Base-by-base conservation (phyloP, 2,329 filamentous ascomycete species). In the Fulvia fulva region DNA sequence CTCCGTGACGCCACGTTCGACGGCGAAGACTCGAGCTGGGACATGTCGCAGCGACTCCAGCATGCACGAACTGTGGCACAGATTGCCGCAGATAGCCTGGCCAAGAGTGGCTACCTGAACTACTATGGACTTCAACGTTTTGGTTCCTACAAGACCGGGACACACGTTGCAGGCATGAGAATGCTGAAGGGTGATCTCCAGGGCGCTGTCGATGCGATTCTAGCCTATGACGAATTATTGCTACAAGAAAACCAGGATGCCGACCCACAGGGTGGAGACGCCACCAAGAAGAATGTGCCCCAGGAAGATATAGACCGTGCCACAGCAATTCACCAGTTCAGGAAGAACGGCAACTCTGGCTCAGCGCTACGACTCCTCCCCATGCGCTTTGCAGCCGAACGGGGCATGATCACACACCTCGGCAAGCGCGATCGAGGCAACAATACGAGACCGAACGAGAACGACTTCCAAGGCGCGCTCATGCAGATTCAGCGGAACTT, bases 71-170 rank as follows among this genome's bases (percentile, higher is more conserved):
- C 78, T 5, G 77, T 83, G 30, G 78, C 90, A 61, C 70, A 81
- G 61, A 69, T 79, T 61, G 81, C 90, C 0, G 77, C 96, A 52
- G 77, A 82, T 44, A 84, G 87, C 62, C 84, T 97, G 65, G 79
- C 82, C 55, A 76, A 85, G 45, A 82, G 87, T 46, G 94, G 94
- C 2, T 99, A 95, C 79, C 87, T 99, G 75, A 99, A 99, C 76
- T 99, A 97, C 77, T 99, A 92, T 70, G 94, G 94, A 8, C 85
- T 97, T n/a, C 94, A 99, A 76, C 87, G 94, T 23, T 99, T 99
- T 68, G 94, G 94, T 26, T 93, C 91, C 0, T 93, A 94, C 73
- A 79, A 85, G 26, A 88, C 90, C 12, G 89, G 91, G 32, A 99
- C 94, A 0, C 91, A 97, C 69, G 83, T 87, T 43, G 80, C 97